Conservation (phyloP, 140 eudicot species). For the Artemisia princeps region DNA sequence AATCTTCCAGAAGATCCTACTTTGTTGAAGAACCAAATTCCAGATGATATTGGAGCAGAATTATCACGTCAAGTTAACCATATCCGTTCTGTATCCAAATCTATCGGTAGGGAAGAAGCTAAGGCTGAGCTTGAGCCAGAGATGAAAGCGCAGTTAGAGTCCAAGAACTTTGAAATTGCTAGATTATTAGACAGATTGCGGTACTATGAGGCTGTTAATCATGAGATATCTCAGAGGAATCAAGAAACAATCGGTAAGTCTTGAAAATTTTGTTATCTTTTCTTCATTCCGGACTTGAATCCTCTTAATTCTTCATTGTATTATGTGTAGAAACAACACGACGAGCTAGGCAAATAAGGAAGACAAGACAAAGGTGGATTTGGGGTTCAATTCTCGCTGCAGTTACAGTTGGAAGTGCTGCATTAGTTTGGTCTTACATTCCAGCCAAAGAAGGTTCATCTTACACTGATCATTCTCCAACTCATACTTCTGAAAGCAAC, state of each 20-base stretch:
- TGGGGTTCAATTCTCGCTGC: conserved; percentile 73
- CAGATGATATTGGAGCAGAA: conserved; percentile 43
- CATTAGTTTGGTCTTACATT: conserved; percentile 61
- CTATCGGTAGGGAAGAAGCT: conserved; percentile 72
- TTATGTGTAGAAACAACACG: conserved; percentile 54
- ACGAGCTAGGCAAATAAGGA: conserved; percentile 57
- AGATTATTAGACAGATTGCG: conserved; percentile 68
- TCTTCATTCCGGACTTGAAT: neutral
- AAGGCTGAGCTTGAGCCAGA: conserved; percentile 71
- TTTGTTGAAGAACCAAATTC: conserved; percentile 35
- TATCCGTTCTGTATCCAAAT: conserved; percentile 61
- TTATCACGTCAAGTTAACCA: conserved; percentile 53
- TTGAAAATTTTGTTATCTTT: neutral
- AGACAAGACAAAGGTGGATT: conserved; percentile 61
- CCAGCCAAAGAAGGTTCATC: conserved; percentile 50
- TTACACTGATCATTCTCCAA: conserved; percentile 19
- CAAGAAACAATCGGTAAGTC: conserved; percentile 84
- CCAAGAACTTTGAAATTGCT: conserved; percentile 81
- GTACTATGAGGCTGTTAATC: conserved; percentile 78
- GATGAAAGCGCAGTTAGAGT: conserved; percentile 65
- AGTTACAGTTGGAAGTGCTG: conserved; percentile 53
- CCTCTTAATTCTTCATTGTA: neutral
- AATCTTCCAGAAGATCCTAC: conserved; percentile 46
- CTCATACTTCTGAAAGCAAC: conserved; percentile 21
- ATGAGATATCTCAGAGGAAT: conserved; percentile 92